phyloP scores from a whole-genome alignment of 176 grass and related monocot species.

The Guadua angustifolia region DNA sequence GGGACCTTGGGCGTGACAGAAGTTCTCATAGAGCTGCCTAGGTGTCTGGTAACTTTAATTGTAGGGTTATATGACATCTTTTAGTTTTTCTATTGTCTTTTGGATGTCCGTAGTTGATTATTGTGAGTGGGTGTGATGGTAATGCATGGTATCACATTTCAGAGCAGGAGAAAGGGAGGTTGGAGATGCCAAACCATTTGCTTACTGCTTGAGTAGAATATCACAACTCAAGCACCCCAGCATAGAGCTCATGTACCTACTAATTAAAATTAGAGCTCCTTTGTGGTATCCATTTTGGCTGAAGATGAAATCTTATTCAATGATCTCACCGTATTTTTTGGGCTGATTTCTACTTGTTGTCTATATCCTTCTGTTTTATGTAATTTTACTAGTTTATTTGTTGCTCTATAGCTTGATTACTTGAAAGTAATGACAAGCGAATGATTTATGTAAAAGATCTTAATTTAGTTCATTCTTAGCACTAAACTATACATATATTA shows the following conservation, averaged over 20 bases:
- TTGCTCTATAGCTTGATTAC: slow-evolving; percentile 23
- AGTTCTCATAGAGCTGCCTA: slow-evolving; percentile 1
- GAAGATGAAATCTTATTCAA: slow-evolving; percentile 24
- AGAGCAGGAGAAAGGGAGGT: slow-evolving; percentile 22
- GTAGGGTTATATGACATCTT: not conserved
- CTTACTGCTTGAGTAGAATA: slow-evolving; percentile 26
- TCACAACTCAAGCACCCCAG: slow-evolving; percentile 3
- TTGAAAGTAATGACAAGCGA: not conserved
- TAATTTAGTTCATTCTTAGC: slow-evolving; percentile 35
- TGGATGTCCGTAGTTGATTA: slow-evolving; percentile 31
- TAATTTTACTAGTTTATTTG: not conserved
- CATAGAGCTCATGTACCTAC: not conserved
- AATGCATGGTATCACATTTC: slow-evolving; percentile 37
- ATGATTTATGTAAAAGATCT: slow-evolving; percentile 24
- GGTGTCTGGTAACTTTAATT: slow-evolving; percentile 18
- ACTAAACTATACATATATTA: slow-evolving; percentile 35
- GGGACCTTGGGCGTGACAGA: not conserved
- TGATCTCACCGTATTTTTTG: not conserved
- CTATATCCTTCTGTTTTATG: not conserved
- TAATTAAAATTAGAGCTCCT: not conserved
- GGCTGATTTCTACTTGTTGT: slow-evolving; percentile 5
- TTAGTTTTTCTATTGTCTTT: slow-evolving; percentile 13
- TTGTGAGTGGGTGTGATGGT: slow-evolving; percentile 4
- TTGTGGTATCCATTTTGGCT: slow-evolving; percentile 28
- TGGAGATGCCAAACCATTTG: slow-evolving; percentile 27